Conservation (phyloP, 306 rosid genomes). For the Oxytropis ochrocephala region DNA sequence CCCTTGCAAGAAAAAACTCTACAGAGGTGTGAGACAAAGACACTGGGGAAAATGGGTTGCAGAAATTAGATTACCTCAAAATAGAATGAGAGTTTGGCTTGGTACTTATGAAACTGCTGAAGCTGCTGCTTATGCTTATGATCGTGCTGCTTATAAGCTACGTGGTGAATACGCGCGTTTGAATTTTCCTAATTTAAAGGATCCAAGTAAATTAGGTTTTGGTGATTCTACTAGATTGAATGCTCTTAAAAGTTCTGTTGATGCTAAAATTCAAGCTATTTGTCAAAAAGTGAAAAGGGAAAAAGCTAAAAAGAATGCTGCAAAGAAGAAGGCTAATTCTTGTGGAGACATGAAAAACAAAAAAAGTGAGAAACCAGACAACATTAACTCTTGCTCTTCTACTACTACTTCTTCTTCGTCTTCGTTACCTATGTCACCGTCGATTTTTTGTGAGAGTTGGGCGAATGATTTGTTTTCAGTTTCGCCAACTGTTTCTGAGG, state of each 20-base stretch:
- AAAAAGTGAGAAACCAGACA: not conserved
- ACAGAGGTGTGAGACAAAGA: conserved; percentile 99
- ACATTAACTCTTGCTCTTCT: conserved; percentile 26
- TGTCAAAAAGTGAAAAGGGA: conserved; percentile 76
- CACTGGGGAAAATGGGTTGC: conserved; percentile 99
- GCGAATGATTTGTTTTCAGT: conserved; percentile 22
- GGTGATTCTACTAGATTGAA: conserved; percentile 49
- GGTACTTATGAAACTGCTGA: conserved; percentile 92
- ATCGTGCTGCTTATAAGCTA: conserved; percentile 92
- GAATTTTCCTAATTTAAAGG: conserved; percentile 81
- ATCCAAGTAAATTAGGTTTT: conserved; percentile 52
- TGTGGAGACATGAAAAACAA: not conserved
- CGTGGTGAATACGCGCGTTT: conserved; percentile 90
- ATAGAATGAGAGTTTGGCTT: conserved; percentile 94
- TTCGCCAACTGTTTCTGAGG: conserved; percentile 45
- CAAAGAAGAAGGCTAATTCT: conserved; percentile 23
- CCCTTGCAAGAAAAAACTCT: conserved; percentile 56
- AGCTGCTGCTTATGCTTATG: conserved; percentile 95
- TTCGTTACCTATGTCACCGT: conserved; percentile 6
- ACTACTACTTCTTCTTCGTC: conserved; percentile 34
- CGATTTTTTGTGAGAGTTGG: conserved; percentile 29
- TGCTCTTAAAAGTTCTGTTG: conserved; percentile 63
- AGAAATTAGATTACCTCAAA: conserved; percentile 92
- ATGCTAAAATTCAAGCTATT: conserved; percentile 83
- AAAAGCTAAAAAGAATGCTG: conserved; percentile 46